phyloP scores from a whole-genome alignment of 306 rosid genomes.

The Neltuma alba region DNA sequence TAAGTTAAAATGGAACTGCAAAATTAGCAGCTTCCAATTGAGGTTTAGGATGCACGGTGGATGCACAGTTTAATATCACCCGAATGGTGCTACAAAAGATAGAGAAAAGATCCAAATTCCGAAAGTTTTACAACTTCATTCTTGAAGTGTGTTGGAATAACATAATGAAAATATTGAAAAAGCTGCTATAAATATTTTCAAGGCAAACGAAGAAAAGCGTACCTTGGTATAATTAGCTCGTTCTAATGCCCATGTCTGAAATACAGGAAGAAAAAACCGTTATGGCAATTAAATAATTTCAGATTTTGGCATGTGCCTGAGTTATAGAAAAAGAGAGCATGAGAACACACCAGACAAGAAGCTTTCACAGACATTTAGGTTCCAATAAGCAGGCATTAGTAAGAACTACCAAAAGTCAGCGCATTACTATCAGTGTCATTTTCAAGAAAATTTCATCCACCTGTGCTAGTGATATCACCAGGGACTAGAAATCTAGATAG shows the following conservation, averaged over 20 bases:
- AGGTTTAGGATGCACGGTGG: not conserved
- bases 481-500: too few relatives aligned
- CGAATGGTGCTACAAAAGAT: not conserved
- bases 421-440: not conserved
- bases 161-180: conserved; percentile 15
- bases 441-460: not conserved
- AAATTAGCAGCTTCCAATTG: not conserved
- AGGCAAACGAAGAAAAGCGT: conserved; percentile 7
- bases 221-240: conserved; percentile 88
- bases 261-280: conserved; percentile 31
- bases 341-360: not conserved
- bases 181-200: conserved; percentile 22
- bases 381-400: not conserved
- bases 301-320: not conserved
- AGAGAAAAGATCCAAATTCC: conserved; percentile 21
- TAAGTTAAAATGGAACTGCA: not conserved
- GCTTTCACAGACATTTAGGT: conserved; percentile 12
- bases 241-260: conserved; percentile 76
- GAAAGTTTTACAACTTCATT: not conserved
- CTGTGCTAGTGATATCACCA: not conserved
- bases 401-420: conserved; percentile 1
- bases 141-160: not conserved
- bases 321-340: not conserved
- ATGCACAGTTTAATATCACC: not conserved
- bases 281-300: conserved; percentile 27